A percentile compares a stretch with the other conserved stretches of the same genome.
Conservation (phyloP, 2,329 filamentous ascomycete genomes). For the Phaeophleospora eucalypticola region DNA sequence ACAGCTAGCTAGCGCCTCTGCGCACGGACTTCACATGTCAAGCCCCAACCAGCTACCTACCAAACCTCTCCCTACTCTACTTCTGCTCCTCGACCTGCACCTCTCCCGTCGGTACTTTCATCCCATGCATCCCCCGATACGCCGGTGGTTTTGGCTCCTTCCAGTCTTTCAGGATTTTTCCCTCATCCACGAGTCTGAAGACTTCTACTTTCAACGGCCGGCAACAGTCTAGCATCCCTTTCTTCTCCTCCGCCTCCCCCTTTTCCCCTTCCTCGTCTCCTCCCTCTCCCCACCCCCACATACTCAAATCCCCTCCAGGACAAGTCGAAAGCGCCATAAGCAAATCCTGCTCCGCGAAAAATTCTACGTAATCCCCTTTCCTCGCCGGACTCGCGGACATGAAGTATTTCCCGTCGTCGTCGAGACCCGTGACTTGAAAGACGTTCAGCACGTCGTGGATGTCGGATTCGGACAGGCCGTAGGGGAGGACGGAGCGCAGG, state of each 20-base stretch:
- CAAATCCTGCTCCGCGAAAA: slow-evolving; percentile 75
- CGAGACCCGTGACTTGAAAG: slow-evolving; percentile 78
- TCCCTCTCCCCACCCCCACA: slow-evolving; percentile 72
- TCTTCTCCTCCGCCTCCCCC: slow-evolving; percentile 55
- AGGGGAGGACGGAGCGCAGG: slow-evolving; percentile 64
- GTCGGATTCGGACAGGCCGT: slow-evolving; percentile 66
- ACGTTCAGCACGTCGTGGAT: slow-evolving; percentile 83
- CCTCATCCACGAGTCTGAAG: slow-evolving; percentile 51
- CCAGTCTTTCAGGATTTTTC: slow-evolving; percentile 57
- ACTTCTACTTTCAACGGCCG: slow-evolving; percentile 72
- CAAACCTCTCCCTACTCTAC: no score
- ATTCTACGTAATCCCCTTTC: slow-evolving; percentile 62
- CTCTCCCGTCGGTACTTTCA: slow-evolving; percentile 49
- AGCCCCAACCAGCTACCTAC: no score
- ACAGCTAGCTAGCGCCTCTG: no score
- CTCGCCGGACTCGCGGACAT: slow-evolving; percentile 62
- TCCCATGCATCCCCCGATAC: slow-evolving; percentile 65
- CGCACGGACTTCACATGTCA: no score
- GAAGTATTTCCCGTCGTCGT: slow-evolving; percentile 68
- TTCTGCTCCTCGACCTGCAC: slow-evolving; percentile 7
- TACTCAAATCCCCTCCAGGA: slow-evolving; percentile 73
- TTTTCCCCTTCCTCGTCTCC: slow-evolving; percentile 50
- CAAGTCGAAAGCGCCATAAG: slow-evolving; percentile 65
- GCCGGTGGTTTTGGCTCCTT: slow-evolving; percentile 54
- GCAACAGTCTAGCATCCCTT: slow-evolving; percentile 66